Conservation (phyloP, 2,329 filamentous ascomycete genomes). For the Diaporthe capsici region DNA sequence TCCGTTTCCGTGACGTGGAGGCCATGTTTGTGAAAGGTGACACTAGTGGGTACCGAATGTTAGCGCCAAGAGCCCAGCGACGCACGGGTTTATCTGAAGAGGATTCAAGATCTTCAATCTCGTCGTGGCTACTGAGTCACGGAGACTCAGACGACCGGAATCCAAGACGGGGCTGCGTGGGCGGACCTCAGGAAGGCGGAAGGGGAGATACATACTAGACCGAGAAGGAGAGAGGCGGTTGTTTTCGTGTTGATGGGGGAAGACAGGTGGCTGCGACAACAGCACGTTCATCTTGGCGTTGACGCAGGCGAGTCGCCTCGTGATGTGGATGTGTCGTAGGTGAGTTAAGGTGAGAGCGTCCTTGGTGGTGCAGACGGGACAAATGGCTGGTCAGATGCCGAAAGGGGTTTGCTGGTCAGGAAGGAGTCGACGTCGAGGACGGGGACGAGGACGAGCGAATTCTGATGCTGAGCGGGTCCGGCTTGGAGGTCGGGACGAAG, state of each 20-base stretch:
- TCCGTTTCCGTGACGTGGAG: slow-evolving; percentile 77
- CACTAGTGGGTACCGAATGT: slow-evolving; percentile 51
- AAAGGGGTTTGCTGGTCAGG: not conserved
- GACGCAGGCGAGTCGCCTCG: slow-evolving; percentile 32
- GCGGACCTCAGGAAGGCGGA: slow-evolving; percentile 5
- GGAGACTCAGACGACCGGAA: slow-evolving; percentile 1
- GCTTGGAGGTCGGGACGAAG: slow-evolving; percentile 30
- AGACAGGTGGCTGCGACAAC: slow-evolving; percentile 71
- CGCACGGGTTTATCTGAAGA: not conserved
- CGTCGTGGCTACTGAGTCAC: slow-evolving; percentile 31
- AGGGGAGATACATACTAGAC: slow-evolving; percentile 62
- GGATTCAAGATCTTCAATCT: not conserved
- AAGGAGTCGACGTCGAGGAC: slow-evolving; percentile 29
- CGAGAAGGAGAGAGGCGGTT: slow-evolving; percentile 68
- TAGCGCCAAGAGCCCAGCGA: slow-evolving; percentile 17
- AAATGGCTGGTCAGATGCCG: slow-evolving; percentile 15
- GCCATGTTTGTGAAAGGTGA: slow-evolving; percentile 68
- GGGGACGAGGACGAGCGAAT: slow-evolving; percentile 27
- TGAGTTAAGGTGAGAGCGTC: not conserved
- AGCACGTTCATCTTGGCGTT: slow-evolving; percentile 70
- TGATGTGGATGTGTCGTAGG: slow-evolving; percentile 1
- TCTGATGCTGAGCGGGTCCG: slow-evolving; percentile 23
- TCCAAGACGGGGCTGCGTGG: not conserved
- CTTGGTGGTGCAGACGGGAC: not conserved
- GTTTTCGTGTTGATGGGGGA: slow-evolving; percentile 71